These are phyloP conservation scores for Serendipita vermifera DNA, from an alignment of 768 basidiomycete genomes.

Conservation along the genomic window DNA sequence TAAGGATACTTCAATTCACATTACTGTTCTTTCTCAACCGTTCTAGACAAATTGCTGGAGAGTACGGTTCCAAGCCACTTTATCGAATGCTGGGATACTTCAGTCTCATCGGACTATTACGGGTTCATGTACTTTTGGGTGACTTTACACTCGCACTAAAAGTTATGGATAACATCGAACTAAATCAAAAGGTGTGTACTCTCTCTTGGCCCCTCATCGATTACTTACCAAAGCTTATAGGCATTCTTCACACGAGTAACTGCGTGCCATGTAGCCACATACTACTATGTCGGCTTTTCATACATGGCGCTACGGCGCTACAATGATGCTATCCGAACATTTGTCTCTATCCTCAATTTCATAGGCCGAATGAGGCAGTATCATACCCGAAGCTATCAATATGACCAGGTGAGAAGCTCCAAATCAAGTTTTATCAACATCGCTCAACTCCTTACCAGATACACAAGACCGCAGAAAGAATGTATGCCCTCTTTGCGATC, in stretches of 20 bases:
- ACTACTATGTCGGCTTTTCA: conserved; percentile 94
- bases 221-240: conserved; percentile 23
- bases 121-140: conserved; percentile 91
- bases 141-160: conserved; percentile 92
- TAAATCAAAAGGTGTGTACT: conserved; percentile 65
- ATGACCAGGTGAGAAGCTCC: conserved; percentile 57
- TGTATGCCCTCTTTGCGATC: conserved; percentile 92
- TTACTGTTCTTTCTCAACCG: background rate
- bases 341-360: conserved; percentile 87
- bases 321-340: conserved; percentile 88
- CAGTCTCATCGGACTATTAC: conserved; percentile 85
- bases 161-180: conserved; percentile 86
- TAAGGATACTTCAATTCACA: conserved; percentile 29
- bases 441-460: conserved; percentile 39
- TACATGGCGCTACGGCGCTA: conserved; percentile 92
- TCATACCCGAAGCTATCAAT: conserved; percentile 92
- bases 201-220: background rate
- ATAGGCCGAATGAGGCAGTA: conserved; percentile 93
- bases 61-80: conserved; percentile 79
- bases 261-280: conserved; percentile 89
- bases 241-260: conserved; percentile 89
- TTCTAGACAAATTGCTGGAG: conserved; percentile 67
- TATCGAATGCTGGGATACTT: conserved; percentile 97
- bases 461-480: conserved; percentile 92
- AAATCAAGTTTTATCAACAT: background rate